These are phyloP conservation scores for Sporisorium graminicola DNA, from an alignment of 1,284 basidiomycete genomes.

Conservation along the genomic window DNA sequence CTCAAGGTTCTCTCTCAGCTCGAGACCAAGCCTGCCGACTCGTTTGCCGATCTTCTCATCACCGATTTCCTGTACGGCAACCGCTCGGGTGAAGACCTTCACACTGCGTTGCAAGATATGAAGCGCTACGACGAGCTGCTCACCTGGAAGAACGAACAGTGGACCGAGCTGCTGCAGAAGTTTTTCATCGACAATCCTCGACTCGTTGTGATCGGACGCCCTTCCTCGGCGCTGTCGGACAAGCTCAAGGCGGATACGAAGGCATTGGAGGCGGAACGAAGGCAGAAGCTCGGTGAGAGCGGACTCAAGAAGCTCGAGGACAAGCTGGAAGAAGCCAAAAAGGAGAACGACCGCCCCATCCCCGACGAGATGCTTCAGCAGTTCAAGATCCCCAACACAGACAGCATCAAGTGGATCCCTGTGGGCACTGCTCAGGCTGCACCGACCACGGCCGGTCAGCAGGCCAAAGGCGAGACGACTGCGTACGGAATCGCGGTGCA, in stretches of 20 bases:
- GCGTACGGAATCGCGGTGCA: constrained; percentile 32
- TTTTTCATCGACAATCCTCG: constrained; percentile 70
- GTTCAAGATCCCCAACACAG: constrained; percentile 77
- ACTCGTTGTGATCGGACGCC: constrained; percentile 81
- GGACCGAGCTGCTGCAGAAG: constrained; percentile 84
- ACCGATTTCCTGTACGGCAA: constrained; percentile 88
- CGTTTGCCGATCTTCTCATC: constrained; percentile 75
- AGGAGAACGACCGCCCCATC: constrained; percentile 85
- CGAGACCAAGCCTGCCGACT: constrained; percentile 70
- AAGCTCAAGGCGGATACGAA: constrained; percentile 87
- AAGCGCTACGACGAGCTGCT: constrained; percentile 75
- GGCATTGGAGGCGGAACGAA: constrained; percentile 80
- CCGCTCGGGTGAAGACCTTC: constrained; percentile 84
- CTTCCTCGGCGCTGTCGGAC: constrained; percentile 85
- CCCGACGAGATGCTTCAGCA: constrained; percentile 81
- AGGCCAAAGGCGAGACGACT: constrained; percentile 6
- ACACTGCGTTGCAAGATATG: constrained; percentile 82
- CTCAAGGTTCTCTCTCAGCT: constrained; percentile 75
- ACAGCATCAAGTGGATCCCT: constrained; percentile 92
- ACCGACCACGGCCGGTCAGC: background rate
- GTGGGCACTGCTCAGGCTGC: constrained; percentile 77
- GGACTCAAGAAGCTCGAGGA: constrained; percentile 82
- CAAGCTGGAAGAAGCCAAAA: constrained; percentile 84
- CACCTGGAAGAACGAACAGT: constrained; percentile 83
- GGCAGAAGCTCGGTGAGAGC: constrained; percentile 79